Conservation (phyloP, 148 eudicot genomes). For the Salicornia ramosissima region DNA sequence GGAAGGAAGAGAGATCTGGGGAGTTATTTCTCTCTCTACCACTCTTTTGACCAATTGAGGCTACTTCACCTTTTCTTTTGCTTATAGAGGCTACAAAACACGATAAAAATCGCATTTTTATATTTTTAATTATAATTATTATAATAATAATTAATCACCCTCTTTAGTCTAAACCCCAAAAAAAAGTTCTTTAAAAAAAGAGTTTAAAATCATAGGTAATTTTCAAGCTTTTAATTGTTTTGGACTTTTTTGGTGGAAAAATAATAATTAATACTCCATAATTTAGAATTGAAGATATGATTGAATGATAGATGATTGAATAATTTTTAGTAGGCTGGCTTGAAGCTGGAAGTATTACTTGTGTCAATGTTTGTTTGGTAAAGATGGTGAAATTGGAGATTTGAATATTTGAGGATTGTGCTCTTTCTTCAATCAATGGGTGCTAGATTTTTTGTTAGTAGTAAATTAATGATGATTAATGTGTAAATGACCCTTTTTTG, state of each 20-base stretch:
- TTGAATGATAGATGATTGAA: slow-evolving; percentile 6
- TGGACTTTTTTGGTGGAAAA: not conserved
- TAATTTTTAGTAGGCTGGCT: not conserved
- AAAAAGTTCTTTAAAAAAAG: not conserved
- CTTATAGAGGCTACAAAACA: slow-evolving; percentile 15
- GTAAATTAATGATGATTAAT: too few relatives aligned
- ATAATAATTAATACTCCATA: too few relatives aligned
- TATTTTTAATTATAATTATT: not conserved
- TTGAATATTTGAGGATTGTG: not conserved
- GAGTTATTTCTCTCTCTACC: not conserved
- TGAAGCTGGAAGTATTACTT: not conserved
- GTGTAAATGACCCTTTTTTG: too few relatives aligned
- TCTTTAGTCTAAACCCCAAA: not conserved
- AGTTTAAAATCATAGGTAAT: too few relatives aligned
- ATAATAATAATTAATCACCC: too few relatives aligned
- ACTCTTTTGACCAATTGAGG: slow-evolving; percentile 21
- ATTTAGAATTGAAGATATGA: slow-evolving; percentile 12
- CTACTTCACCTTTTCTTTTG: slow-evolving; percentile 8
- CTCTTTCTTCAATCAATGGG: not conserved
- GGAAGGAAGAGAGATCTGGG: not conserved
- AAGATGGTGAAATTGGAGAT: not conserved
- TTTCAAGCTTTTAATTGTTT: too few relatives aligned
- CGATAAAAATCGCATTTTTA: slow-evolving; percentile 15
- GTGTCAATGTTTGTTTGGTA: not conserved
- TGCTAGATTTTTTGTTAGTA: slow-evolving; percentile 3